phyloP scores from a whole-genome alignment of 1,139 yeast species.

The Geotrichum klebahnii region DNA sequence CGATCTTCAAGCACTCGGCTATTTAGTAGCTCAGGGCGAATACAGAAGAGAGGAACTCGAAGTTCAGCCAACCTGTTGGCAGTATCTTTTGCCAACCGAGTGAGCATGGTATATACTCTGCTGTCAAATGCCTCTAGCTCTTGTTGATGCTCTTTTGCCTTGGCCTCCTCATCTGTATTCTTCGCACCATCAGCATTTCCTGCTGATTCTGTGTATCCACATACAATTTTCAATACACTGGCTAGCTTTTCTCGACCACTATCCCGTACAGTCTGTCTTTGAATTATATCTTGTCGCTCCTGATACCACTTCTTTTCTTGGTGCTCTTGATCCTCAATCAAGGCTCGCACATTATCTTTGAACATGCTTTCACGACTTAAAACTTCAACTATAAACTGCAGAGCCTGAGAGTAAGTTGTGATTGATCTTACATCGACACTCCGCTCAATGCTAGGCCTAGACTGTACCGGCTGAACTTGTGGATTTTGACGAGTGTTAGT shows the following conservation, averaged over 20 bases:
- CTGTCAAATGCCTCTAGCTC: constrained; percentile 27
- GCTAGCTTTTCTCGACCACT: constrained; percentile 26
- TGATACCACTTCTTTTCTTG: constrained; percentile 28
- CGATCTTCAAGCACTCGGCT: constrained; percentile 22
- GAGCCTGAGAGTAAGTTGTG: constrained; percentile 28
- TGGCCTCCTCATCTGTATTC: not conserved
- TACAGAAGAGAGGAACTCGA: constrained; percentile 32
- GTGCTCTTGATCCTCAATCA: constrained; percentile 29
- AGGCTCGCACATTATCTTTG: constrained; percentile 24
- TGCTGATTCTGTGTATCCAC: constrained; percentile 20
- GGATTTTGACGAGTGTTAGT: not conserved
- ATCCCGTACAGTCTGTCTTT: constrained; percentile 21
- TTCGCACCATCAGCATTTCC: no score
- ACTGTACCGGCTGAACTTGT: not conserved
- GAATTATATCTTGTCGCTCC: constrained; percentile 24
- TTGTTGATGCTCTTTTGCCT: constrained; percentile 5
- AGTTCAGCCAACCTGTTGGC: constrained; percentile 26
- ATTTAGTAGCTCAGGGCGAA: constrained; percentile 17
- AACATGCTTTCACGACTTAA: constrained; percentile 24
- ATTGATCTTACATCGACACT: constrained; percentile 28
- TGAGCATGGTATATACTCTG: constrained; percentile 25
- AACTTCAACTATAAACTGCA: constrained; percentile 28
- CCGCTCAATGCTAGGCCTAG: no score
- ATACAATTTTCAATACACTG: constrained; percentile 26
- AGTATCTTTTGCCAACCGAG: constrained; percentile 24